Conservation (phyloP, 805 yeast species). For the Suhomyces canberraensis region DNA sequence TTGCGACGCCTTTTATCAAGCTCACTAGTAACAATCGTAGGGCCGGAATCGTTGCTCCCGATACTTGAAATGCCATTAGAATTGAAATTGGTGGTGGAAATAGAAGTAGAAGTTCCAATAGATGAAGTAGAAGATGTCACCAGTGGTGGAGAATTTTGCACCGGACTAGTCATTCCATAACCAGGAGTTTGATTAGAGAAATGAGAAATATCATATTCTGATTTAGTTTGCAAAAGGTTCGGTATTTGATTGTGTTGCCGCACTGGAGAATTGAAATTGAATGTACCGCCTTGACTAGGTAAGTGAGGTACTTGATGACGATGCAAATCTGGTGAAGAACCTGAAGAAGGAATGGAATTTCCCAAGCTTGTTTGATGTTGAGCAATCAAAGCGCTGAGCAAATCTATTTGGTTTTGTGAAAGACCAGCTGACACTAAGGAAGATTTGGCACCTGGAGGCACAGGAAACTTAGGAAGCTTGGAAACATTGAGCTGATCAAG, state of each 20-base stretch:
- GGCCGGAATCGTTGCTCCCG: constrained; percentile 2
- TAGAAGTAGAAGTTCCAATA: background rate
- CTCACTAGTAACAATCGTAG: constrained; percentile 14
- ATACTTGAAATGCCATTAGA: background rate
- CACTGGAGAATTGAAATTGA: constrained; percentile 11
- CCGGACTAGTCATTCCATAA: constrained; percentile 8
- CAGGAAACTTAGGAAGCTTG: constrained; percentile 56
- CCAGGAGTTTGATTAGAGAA: background rate
- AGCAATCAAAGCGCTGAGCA: constrained; percentile 69
- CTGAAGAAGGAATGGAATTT: constrained; percentile 8
- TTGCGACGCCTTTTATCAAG: constrained; percentile 55
- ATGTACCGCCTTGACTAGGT: constrained; percentile 6
- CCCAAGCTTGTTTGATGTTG: constrained; percentile 49
- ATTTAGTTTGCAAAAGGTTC: background rate
- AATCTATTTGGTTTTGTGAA: constrained; percentile 65
- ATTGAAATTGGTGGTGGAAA: background rate
- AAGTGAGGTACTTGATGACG: constrained; percentile 9
- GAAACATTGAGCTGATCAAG: constrained; percentile 27
- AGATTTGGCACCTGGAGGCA: constrained; percentile 69
- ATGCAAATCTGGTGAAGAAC: constrained; percentile 1
- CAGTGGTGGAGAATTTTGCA: constrained; percentile 9
- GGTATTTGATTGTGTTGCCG: constrained; percentile 13
- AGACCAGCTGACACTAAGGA: constrained; percentile 66
- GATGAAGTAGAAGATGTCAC: constrained; percentile 3
- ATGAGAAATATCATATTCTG: background rate